phyloP scores from a whole-genome alignment of 345 rosid species.

The Sisymbrium irio region DNA sequence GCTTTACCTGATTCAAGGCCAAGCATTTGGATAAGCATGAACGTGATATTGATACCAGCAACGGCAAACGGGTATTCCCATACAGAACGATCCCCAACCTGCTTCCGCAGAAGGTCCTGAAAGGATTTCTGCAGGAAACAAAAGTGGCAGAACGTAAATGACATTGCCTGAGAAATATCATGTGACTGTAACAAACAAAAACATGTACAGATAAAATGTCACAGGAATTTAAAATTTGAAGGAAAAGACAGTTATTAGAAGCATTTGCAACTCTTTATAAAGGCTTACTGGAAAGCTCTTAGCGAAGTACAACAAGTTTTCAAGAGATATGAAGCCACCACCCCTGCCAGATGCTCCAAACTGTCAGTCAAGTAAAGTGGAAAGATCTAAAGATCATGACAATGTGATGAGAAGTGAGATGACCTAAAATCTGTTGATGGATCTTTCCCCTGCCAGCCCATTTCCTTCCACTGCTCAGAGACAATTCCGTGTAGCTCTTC shows the following conservation, averaged over 20 bases:
- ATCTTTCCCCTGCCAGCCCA: constrained; percentile 99
- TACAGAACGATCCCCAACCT: constrained; percentile 86
- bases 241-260: not conserved
- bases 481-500: constrained; percentile 80
- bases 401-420: not conserved
- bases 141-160: not conserved
- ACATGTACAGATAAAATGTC: not conserved
- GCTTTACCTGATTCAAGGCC: constrained; percentile 96
- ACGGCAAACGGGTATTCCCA: constrained; percentile 99
- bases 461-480: constrained; percentile 99
- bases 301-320: constrained; percentile 89
- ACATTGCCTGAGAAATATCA: not conserved
- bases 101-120: constrained; percentile 86
- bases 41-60: constrained; percentile 98
- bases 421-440: constrained; percentile 99
- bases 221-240: not conserved
- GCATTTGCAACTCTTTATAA: not conserved
- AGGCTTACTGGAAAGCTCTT: constrained; percentile 58
- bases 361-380: not conserved
- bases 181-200: not conserved
- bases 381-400: not conserved
- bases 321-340: constrained; percentile 98
- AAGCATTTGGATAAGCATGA: constrained; percentile 99
- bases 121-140: constrained; percentile 62
- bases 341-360: constrained; percentile 63